phyloP scores from a whole-genome alignment of 2,329 filamentous ascomycete genomes.

The Fusarium drepaniforme region DNA sequence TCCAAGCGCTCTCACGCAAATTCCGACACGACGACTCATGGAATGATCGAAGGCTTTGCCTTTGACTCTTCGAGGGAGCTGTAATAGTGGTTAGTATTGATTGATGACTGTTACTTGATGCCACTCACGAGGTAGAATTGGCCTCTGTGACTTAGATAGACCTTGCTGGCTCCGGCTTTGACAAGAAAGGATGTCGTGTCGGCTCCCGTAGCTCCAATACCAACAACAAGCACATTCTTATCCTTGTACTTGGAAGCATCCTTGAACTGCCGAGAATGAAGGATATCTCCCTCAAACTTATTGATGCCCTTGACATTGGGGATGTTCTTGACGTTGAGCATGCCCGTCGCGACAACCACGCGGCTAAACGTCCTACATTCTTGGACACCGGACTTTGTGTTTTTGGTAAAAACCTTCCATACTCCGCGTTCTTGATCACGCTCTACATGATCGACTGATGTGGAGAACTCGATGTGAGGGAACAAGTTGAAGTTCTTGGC shows the following conservation, averaged over 20 bases:
- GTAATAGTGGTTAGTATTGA: slow-evolving; percentile 7
- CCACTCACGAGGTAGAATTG: slow-evolving; percentile 42
- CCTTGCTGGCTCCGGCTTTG: slow-evolving; percentile 49
- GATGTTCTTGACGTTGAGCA: slow-evolving; percentile 48
- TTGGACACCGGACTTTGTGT: slow-evolving; percentile 34
- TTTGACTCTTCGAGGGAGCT: slow-evolving; percentile 45
- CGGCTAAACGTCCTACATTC: slow-evolving; percentile 49
- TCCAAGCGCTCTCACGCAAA: slow-evolving; percentile 27
- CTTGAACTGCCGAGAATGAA: slow-evolving; percentile 56
- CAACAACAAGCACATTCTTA: slow-evolving; percentile 60
- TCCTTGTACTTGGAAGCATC: slow-evolving; percentile 49
- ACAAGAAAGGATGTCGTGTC: slow-evolving; percentile 47
- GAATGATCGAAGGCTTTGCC: slow-evolving; percentile 51
- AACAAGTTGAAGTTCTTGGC: slow-evolving; percentile 47
- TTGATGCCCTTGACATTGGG: slow-evolving; percentile 53
- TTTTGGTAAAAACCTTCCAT: slow-evolving; percentile 47
- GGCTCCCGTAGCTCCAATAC: slow-evolving; percentile 54
- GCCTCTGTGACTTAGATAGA: slow-evolving; percentile 58
- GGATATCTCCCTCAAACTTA: slow-evolving; percentile 52
- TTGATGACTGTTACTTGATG: no score
- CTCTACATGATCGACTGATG: slow-evolving; percentile 40
- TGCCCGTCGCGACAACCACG: slow-evolving; percentile 51
- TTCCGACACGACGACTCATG: slow-evolving; percentile 47
- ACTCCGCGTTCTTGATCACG: slow-evolving; percentile 40
- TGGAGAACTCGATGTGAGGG: slow-evolving; percentile 44